Evolutionary conservation across 148 eudicot genomes (phyloP), one percentile per base, ranked within the genome.

Genomic region (Chenopodium berlandieri): DNA sequence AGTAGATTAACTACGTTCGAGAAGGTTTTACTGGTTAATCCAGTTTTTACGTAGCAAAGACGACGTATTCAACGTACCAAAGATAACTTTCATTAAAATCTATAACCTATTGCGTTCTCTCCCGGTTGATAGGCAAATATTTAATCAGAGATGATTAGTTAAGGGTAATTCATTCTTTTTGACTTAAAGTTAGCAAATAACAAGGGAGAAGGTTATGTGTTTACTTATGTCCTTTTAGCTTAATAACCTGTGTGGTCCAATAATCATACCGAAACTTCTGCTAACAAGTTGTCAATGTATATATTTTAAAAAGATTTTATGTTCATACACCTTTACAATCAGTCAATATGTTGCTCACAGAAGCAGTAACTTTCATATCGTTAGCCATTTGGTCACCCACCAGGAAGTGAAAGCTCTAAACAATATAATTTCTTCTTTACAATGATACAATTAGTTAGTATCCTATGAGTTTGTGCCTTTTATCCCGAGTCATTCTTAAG

Each of bases 351-450:
- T 14, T 48, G 77, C 68, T 71, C 25, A 44, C 16, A 60, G 78
- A 56, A 77, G 23, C 62, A 56, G 85, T 83, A 78, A 78, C 74
- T 78, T 78, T 84, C 67, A 80, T 77, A 56, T 85, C 9, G 82
- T 82, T 81, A 63, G 82, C 73, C 76, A 85, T 85, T 85, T 85
- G 87, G 84, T 85, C 84, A 85, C 87, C 87, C 70, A 85, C 82
- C 84, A 73, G 69, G 79, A 74, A 73, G 58, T 74, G 37, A 34
- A 78, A 47, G 44, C 44, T 77, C 60, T 14, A 20, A 48, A 76
- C 60, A 65, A 56, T 56, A 37, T 62, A 50, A 56, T 56, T 56
- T 56, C 62, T 56, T 56, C 62, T 22, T 12, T 2, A 17, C 62
- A 13, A 1, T 56, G 19, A 56, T 56, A 56, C 17, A 56, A 19